Percentiles rank a stretch among this genome's conserved stretches.
Conservation (phyloP, 192 early-diverging fungal species). For the Rhizoclosmatium globosum region DNA sequence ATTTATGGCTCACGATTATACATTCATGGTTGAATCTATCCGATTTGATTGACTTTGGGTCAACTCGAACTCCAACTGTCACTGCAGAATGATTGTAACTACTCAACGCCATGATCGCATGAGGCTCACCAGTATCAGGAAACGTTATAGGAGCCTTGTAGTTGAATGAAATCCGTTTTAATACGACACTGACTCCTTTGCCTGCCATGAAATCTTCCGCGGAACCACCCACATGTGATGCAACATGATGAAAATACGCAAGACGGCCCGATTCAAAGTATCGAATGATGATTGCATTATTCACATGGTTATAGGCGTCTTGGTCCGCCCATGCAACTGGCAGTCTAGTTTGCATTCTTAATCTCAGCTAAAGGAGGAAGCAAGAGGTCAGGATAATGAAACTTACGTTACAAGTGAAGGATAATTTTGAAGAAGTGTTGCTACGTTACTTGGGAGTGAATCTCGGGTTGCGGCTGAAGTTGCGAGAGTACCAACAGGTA, state of each 20-base stretch:
- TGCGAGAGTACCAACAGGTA: constrained; percentile 25
- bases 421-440: constrained; percentile 18
- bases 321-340: constrained; percentile 36
- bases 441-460: constrained; percentile 15
- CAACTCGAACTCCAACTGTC: constrained; percentile 22
- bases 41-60: constrained; percentile 20
- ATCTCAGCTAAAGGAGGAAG: background rate
- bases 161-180: constrained; percentile 44
- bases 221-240: constrained; percentile 7
- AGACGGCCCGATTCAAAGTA: constrained; percentile 37
- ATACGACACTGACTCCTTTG: constrained; percentile 47
- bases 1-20: constrained; percentile 50
- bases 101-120: background rate
- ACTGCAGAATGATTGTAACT: background rate
- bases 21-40: constrained; percentile 50
- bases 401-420: constrained; percentile 38
- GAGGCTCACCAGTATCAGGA: constrained; percentile 47
- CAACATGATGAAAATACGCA: constrained; percentile 55
- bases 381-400: background rate
- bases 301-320: constrained; percentile 34
- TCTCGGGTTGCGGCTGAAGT: constrained; percentile 17
- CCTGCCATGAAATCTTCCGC: constrained; percentile 40
- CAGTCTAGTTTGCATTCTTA: background rate
- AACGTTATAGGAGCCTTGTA: constrained; percentile 51
- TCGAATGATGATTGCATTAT: constrained; percentile 32